phyloP scores from a whole-genome alignment of 2,329 filamentous ascomycete genomes.

The Colletotrichum eremochloae region DNA sequence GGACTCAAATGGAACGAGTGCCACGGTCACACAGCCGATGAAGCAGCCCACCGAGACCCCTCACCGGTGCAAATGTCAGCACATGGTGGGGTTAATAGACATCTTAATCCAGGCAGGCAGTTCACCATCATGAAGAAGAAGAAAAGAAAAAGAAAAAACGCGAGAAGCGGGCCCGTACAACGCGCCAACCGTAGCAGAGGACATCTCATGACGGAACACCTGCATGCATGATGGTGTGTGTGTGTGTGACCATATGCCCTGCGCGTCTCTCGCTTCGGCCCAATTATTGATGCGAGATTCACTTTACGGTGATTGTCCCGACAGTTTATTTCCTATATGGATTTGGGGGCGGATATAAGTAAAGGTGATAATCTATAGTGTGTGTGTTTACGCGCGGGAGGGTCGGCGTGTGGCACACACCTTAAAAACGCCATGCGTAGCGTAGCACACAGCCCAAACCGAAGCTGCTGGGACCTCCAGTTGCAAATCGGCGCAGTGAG shows the following conservation, averaged over 20 bases:
- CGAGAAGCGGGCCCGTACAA: slow-evolving; percentile 15
- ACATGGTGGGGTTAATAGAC: not conserved
- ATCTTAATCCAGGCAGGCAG: not conserved
- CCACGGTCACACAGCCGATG: slow-evolving; percentile 32
- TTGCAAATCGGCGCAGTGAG: slow-evolving; percentile 16
- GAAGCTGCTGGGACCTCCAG: slow-evolving; percentile 26
- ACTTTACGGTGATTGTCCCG: slow-evolving; percentile 24
- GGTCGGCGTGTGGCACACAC: no score
- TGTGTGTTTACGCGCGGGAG: not conserved
- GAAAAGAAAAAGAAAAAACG: not conserved
- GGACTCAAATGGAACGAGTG: slow-evolving; percentile 28
- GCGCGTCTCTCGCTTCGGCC: not conserved
- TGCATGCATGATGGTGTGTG: slow-evolving; percentile 17
- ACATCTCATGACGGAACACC: slow-evolving; percentile 25
- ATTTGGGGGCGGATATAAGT: slow-evolving; percentile 9
- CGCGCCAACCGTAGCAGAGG: slow-evolving; percentile 31
- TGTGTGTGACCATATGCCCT: not conserved
- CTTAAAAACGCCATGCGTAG: slow-evolving; percentile 18
- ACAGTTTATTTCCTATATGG: not conserved
- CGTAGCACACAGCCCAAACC: slow-evolving; percentile 16
- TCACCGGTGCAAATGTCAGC: not conserved
- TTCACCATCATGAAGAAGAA: not conserved
- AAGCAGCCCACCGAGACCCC: slow-evolving; percentile 29
- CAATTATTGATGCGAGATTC: slow-evolving; percentile 32
- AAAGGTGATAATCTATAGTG: not conserved